These are phyloP conservation scores for Aspergillus ochraceoroseus DNA, from an alignment of 2,329 filamentous ascomycete species.

Conservation along the genomic window DNA sequence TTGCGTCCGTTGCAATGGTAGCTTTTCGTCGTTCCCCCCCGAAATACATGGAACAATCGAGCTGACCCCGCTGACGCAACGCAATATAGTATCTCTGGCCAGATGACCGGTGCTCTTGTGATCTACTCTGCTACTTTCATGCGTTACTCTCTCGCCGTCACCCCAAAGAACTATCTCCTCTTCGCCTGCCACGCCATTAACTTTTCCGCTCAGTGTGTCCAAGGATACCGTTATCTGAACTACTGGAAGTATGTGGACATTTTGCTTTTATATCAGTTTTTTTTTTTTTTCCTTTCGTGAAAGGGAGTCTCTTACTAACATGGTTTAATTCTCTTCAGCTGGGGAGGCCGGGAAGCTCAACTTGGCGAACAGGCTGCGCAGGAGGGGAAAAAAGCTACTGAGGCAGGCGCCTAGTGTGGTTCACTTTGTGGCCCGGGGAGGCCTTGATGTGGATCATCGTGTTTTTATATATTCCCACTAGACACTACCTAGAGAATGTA, in stretches of 20 bases:
- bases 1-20: not conserved
- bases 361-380: conserved; percentile 35
- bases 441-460: not conserved
- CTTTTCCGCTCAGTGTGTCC: conserved; percentile 56
- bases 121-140: conserved; percentile 62
- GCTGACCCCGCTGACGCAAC: conserved; percentile 1
- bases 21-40: not conserved
- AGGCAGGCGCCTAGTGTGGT: conserved; percentile 28
- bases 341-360: conserved; percentile 41
- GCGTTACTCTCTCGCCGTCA: conserved; percentile 61
- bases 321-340: conserved; percentile 26
- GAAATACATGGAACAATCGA: not conserved
- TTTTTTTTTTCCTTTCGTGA: not conserved
- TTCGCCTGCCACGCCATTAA: conserved; percentile 65
- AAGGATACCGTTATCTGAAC: conserved; percentile 59
- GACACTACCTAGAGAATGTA: conserved; percentile 12
- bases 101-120: conserved; percentile 58
- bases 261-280: not conserved
- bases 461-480: conserved; percentile 12
- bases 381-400: conserved; percentile 28
- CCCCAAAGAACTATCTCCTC: conserved; percentile 61
- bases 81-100: conserved; percentile 55
- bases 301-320: conserved; percentile 10
- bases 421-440: conserved; percentile 13
- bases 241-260: conserved; percentile 55